A percentile compares a stretch with the other conserved stretches of the same genome.
These are phyloP conservation scores for Barnettozyma botsteinii DNA, from an alignment of 805 yeast genomes.

Conservation along the genomic window DNA sequence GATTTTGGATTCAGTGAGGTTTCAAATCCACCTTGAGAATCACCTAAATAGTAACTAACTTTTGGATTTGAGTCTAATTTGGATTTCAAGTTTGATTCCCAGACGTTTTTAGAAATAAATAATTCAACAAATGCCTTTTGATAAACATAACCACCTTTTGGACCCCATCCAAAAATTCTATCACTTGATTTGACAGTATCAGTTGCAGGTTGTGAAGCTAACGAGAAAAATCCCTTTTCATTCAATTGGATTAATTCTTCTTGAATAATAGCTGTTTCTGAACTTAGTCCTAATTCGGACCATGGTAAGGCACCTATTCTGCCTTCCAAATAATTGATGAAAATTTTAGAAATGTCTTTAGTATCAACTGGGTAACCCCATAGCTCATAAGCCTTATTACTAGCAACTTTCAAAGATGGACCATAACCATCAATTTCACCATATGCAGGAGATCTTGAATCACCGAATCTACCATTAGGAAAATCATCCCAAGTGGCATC, in stretches of 20 bases:
- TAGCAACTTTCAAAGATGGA: slow-evolving; percentile 74
- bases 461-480: slow-evolving; percentile 94
- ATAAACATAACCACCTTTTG: slow-evolving; percentile 77
- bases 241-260: slow-evolving; percentile 82
- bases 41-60: slow-evolving; percentile 74
- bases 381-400: slow-evolving; percentile 55
- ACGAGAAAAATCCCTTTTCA: slow-evolving; percentile 68
- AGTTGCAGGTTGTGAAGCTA: slow-evolving; percentile 95
- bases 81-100: slow-evolving; percentile 54
- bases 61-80: slow-evolving; percentile 41
- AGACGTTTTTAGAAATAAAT: slow-evolving; percentile 65
- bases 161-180: slow-evolving; percentile 96
- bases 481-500: slow-evolving; percentile 97
- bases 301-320: slow-evolving; percentile 82
- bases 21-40: slow-evolving; percentile 47
- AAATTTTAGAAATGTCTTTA: slow-evolving; percentile 58
- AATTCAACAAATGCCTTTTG: slow-evolving; percentile 94
- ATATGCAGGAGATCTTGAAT: slow-evolving; percentile 91
- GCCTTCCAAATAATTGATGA: slow-evolving; percentile 66
- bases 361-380: slow-evolving; percentile 75
- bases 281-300: slow-evolving; percentile 78
- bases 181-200: slow-evolving; percentile 76
- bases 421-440: slow-evolving; percentile 99
- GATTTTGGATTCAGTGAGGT: slow-evolving; percentile 52
- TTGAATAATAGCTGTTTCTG: slow-evolving; percentile 90